A percentile compares a stretch with the other conserved stretches of the same genome.
phyloP scores from a whole-genome alignment of 1,139 yeast species.

The Blastobotrys petasosporus region DNA sequence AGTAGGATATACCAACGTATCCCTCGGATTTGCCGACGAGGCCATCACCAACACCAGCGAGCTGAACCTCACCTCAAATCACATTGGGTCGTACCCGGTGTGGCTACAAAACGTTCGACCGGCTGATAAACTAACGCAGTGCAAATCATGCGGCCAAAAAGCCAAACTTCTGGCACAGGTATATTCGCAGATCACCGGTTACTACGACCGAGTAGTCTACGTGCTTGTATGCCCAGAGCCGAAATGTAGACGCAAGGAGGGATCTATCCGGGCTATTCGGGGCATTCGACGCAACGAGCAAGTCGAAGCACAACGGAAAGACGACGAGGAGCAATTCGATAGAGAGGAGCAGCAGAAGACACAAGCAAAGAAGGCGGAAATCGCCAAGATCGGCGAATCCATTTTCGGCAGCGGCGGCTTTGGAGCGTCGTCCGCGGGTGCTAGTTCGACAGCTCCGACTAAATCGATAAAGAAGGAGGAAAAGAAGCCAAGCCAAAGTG shows the following conservation, averaged over 20 bases:
- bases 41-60: constrained; percentile 33
- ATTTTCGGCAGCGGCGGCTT: constrained; percentile 3
- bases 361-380: constrained; percentile 16
- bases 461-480: constrained; percentile 12
- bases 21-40: constrained; percentile 52
- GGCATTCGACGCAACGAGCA: constrained; percentile 60
- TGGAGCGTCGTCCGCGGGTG: constrained; percentile 21
- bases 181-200: constrained; percentile 49
- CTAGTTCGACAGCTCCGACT: constrained; percentile 34
- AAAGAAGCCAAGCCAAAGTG: constrained; percentile 1
- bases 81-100: constrained; percentile 71
- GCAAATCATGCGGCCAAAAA: constrained; percentile 56
- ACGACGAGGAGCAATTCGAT: constrained; percentile 40
- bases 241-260: constrained; percentile 59
- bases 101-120: constrained; percentile 61
- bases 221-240: constrained; percentile 67
- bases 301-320: constrained; percentile 39
- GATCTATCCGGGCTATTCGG: constrained; percentile 66
- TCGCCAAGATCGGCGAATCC: constrained; percentile 16
- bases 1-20: constrained; percentile 41
- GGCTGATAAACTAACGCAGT: constrained; percentile 43
- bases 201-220: constrained; percentile 76
- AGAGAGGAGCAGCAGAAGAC: constrained; percentile 30
- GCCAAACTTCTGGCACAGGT: constrained; percentile 74
- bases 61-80: constrained; percentile 64